Conservation (phyloP, 1,139 yeast species). For the Pneumocystis wakefieldiae region DNA sequence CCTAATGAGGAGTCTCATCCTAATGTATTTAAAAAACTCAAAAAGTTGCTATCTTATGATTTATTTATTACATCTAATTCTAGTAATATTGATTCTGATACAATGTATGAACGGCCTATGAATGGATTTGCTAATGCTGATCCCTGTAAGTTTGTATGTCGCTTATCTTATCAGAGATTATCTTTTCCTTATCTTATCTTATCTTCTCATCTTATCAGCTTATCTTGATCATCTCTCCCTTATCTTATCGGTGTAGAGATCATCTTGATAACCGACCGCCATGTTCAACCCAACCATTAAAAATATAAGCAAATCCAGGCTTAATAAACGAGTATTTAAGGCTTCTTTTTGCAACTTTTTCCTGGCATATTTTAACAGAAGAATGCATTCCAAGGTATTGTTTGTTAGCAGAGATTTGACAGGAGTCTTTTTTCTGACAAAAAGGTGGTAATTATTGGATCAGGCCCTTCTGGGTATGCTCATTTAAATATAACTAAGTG, state of each 20-base stretch:
- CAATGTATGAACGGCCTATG: too few species aligned
- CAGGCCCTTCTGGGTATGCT: conserved; percentile 1
- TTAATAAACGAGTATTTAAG: not conserved
- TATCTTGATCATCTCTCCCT: too few species aligned
- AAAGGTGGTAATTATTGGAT: conserved; percentile 2
- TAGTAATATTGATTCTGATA: not conserved
- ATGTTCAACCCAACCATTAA: not conserved
- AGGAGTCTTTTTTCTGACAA: not conserved
- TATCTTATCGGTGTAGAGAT: too few species aligned
- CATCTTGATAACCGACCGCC: too few species aligned
- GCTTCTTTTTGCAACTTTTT: not conserved
- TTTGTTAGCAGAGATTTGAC: not conserved
- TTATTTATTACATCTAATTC: not conserved
- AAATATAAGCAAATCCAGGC: not conserved
- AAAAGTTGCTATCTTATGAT: not conserved
- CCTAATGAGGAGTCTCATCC: not conserved
- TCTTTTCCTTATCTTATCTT: too few species aligned
- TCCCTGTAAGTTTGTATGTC: too few species aligned
- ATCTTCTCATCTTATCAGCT: too few species aligned
- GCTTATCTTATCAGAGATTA: too few species aligned
- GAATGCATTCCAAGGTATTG: not conserved
- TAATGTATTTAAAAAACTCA: not conserved
- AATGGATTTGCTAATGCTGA: too few species aligned
- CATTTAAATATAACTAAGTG: not conserved
- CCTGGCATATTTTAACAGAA: not conserved